phyloP scores from a whole-genome alignment of 768 basidiomycete species.

The Porpolomopsis calyptriformis region DNA sequence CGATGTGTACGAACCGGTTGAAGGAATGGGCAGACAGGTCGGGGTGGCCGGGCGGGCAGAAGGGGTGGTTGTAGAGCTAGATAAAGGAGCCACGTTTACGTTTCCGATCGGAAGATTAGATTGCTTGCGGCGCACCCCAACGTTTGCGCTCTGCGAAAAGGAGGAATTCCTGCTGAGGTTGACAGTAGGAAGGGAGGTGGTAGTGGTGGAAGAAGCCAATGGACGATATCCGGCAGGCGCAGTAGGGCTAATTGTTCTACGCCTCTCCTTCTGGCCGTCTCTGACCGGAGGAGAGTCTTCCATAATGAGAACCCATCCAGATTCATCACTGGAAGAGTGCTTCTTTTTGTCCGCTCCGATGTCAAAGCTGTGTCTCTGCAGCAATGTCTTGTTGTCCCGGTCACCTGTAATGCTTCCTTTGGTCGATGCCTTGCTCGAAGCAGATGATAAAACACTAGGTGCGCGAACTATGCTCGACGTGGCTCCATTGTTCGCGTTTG shows the following conservation, averaged over 20 bases:
- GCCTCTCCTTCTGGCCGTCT: slow-evolving; percentile 42
- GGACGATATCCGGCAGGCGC: slow-evolving; percentile 43
- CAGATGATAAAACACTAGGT: slow-evolving; percentile 27
- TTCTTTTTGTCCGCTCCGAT: slow-evolving; percentile 36
- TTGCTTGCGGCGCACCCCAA: slow-evolving; percentile 51
- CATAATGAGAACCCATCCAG: slow-evolving; percentile 86
- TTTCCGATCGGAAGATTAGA: slow-evolving; percentile 64
- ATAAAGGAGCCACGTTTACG: slow-evolving; percentile 35
- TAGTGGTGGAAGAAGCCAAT: slow-evolving; percentile 27
- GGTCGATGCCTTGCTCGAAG: slow-evolving; percentile 30
- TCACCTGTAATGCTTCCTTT: slow-evolving; percentile 25
- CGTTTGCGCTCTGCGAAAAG: slow-evolving; percentile 32
- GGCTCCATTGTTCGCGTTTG: slow-evolving; percentile 30
- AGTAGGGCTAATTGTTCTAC: slow-evolving; percentile 54
- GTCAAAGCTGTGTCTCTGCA: slow-evolving; percentile 25
- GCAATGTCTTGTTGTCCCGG: slow-evolving; percentile 17
- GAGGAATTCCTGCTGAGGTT: slow-evolving; percentile 28
- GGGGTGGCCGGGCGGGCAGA: slow-evolving; percentile 66
- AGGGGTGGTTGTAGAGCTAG: slow-evolving; percentile 55
- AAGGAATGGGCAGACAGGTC: slow-evolving; percentile 65
- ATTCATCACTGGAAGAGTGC: slow-evolving; percentile 46
- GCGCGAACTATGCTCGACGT: slow-evolving; percentile 18
- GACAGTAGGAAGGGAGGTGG: slow-evolving; percentile 37
- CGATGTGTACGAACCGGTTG: slow-evolving; percentile 35
- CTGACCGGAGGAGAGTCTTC: slow-evolving; percentile 69